Evolutionary conservation across 306 rosid species (phyloP), one percentile per base, ranked within the genome.

Genomic region (Sophora flavescens): DNA sequence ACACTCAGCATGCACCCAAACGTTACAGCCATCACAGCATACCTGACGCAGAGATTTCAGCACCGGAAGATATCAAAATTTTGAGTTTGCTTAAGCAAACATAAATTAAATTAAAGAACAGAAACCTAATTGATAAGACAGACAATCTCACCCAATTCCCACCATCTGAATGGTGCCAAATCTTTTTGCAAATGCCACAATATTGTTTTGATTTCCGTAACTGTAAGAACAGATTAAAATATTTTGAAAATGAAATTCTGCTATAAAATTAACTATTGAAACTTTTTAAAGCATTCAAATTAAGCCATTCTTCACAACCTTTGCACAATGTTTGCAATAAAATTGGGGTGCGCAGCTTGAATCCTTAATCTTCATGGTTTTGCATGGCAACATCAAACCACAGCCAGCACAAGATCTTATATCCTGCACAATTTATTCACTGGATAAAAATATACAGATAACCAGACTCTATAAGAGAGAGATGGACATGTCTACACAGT

Each of bases 1-100:
- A 54, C 99, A 95, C 80, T 92, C 97, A 4, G 97, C 97, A 83
- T 95, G 99, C 75, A 95, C 97, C 99, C 97, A 95, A 70, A 95
- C 99, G 72, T 92, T 88, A 84, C 99, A 95, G 75, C 97, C 91
- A 82, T 95, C 99, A 79, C 99, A 95, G 73, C 96, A 90, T 41
- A 95, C 97, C 99, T 95, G 73, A 77, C 75, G 58, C 78, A 68
- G 39, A 82, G 38, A 70, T 78, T 59, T 77, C 68, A 77, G 78
- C 67, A 47, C 64, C 83, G 77, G 53, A 83, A 71, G 50, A 48
- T 52, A 47, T 81, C 47, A 59, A 28, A 71, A 36, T 26, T 58
- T 68, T 32, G 53, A 15, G 44, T 36, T 32, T 13, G 62, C 18
- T 53, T 8, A 38, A 60, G 50, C 72, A 78, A 28, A 22, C 4